Evolutionary conservation across 352 stramenopile genomes (phyloP).

Genomic region (Thraustochytrium sp.): DNA sequence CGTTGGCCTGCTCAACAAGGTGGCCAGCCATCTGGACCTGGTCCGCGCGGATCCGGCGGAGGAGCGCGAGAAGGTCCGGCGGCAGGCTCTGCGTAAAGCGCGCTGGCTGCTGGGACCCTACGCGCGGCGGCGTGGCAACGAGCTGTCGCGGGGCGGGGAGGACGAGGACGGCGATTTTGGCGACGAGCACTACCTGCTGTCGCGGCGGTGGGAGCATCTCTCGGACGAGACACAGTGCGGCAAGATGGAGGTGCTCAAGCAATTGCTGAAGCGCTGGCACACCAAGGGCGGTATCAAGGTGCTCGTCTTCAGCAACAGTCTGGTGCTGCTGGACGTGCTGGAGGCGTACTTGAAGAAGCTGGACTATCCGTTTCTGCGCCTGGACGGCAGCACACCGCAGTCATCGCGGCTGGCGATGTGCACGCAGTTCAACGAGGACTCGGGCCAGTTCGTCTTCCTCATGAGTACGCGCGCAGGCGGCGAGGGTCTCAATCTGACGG

Average conservation of each 20-base stretch:
- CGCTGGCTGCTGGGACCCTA: background rate
- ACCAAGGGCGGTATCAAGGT: slow-evolving; percentile 53
- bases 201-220: background rate
- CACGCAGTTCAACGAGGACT: slow-evolving; percentile 60
- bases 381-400: slow-evolving; percentile 53
- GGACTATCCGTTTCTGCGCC: slow-evolving; percentile 35
- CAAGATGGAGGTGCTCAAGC: slow-evolving; percentile 34
- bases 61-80: slow-evolving; percentile 3
- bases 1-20: slow-evolving; percentile 50
- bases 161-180: background rate
- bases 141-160: background rate
- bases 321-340: slow-evolving; percentile 62
- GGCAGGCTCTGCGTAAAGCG: background rate
- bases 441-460: slow-evolving; percentile 58
- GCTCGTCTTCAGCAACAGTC: slow-evolving; percentile 64
- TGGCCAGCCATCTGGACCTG: slow-evolving; percentile 54
- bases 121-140: background rate
- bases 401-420: slow-evolving; percentile 55
- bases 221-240: slow-evolving; percentile 17
- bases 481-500: slow-evolving; percentile 62
- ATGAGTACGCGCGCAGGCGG: slow-evolving; percentile 64
- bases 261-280: slow-evolving; percentile 48
- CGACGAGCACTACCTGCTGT: background rate
- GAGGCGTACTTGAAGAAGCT: slow-evolving; percentile 55
- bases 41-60: slow-evolving; percentile 47